phyloP scores from a whole-genome alignment of 2,329 filamentous ascomycete species.

The Scedosporium apiospermum region DNA sequence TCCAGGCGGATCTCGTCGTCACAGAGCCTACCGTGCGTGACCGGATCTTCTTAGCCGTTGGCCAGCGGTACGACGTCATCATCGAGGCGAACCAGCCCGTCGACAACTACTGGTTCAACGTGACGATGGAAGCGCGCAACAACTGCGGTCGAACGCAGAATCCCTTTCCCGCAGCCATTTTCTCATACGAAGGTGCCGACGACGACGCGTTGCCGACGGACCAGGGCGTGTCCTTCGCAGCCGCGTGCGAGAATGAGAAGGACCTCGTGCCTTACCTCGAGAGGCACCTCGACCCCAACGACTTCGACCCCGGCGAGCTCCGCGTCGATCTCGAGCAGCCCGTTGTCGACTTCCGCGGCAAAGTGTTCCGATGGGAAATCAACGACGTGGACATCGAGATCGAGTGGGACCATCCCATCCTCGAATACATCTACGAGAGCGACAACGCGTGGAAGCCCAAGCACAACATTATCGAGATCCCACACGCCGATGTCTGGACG shows the following conservation, averaged over 20 bases:
- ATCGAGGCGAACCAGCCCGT: slow-evolving; percentile 27
- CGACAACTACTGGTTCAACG: slow-evolving; percentile 33
- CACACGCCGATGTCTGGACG: slow-evolving; percentile 16
- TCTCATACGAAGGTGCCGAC: slow-evolving; percentile 24
- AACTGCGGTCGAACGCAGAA: slow-evolving; percentile 21
- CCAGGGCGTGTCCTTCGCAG: slow-evolving; percentile 14
- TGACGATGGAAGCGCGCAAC: slow-evolving; percentile 17
- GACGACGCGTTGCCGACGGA: slow-evolving; percentile 18
- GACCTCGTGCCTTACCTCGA: slow-evolving; percentile 15
- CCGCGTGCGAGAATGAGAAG: slow-evolving; percentile 13
- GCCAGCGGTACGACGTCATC: slow-evolving; percentile 34
- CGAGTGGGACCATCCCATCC: slow-evolving; percentile 28
- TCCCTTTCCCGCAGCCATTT: slow-evolving; percentile 23
- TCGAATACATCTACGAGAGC: slow-evolving; percentile 16
- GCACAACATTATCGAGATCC: slow-evolving; percentile 13
- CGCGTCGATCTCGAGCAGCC: slow-evolving; percentile 13
- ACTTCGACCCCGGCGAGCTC: slow-evolving; percentile 16
- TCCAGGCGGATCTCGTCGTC: slow-evolving; percentile 44
- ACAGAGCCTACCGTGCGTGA: slow-evolving; percentile 38
- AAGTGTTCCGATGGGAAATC: slow-evolving; percentile 19
- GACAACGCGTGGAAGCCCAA: slow-evolving; percentile 11
- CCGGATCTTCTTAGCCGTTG: slow-evolving; percentile 39
- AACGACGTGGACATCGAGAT: slow-evolving; percentile 23
- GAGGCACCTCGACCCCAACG: slow-evolving; percentile 14
- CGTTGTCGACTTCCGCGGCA: slow-evolving; percentile 9